Percentiles rank a stretch among this genome's conserved stretches.
These are phyloP conservation scores for Phytophthora parvispora DNA, from an alignment of 352 stramenopile genomes.

Conservation along the genomic window DNA sequence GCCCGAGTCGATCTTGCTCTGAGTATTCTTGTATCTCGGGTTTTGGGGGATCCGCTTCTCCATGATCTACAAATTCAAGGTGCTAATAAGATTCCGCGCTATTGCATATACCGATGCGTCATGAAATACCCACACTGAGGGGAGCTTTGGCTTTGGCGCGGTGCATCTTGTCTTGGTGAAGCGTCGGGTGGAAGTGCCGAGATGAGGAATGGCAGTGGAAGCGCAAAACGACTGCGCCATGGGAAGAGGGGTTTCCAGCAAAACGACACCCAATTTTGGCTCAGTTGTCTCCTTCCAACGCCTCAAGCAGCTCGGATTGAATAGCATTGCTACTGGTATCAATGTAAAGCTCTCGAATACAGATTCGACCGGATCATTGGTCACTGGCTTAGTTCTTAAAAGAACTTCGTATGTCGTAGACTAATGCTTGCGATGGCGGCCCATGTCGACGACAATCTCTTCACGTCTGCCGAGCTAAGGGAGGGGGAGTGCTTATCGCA, in stretches of 20 bases:
- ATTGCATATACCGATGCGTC: background rate
- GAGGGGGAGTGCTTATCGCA: background rate
- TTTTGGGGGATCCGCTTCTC: constrained; percentile 86
- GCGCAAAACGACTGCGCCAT: background rate
- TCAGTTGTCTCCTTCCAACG: too few species aligned
- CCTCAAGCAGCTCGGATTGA: too few species aligned
- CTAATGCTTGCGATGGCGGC: too few species aligned
- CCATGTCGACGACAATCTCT: too few species aligned
- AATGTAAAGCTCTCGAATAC: too few species aligned
- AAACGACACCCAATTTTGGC: constrained; percentile 5
- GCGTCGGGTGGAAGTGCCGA: background rate
- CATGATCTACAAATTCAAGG: constrained; percentile 56
- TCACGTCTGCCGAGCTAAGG: too few species aligned
- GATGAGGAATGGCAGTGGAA: background rate
- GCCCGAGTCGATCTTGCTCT: constrained; percentile 84
- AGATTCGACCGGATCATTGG: too few species aligned
- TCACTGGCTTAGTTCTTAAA: too few species aligned
- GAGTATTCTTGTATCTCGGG: constrained; percentile 80
- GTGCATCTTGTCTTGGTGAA: constrained; percentile 48
- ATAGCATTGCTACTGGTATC: too few species aligned
- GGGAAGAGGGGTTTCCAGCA: background rate
- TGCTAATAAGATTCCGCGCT: background rate
- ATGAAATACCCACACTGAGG: constrained; percentile 46
- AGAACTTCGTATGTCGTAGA: too few species aligned
- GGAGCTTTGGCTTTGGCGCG: constrained; percentile 75